Conservation (phyloP, 2,329 filamentous ascomycete species). For the Fusarium sp. region DNA sequence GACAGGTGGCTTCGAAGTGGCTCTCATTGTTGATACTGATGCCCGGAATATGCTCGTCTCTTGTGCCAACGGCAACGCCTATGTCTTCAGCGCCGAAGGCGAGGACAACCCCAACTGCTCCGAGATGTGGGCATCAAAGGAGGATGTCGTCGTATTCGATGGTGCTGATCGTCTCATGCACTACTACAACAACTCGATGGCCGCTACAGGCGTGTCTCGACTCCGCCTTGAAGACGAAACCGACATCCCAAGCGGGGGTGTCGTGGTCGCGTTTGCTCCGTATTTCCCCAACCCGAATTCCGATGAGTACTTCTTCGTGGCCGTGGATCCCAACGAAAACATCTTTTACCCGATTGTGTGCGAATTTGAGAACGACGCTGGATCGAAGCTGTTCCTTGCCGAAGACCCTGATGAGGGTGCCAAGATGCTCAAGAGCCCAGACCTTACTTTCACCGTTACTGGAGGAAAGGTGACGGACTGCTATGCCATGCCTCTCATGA, state of each 20-base stretch:
- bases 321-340: conserved; percentile 12
- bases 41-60: conserved; percentile 22
- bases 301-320: not conserved
- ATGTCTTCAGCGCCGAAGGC: conserved; percentile 38
- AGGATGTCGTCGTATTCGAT: conserved; percentile 37
- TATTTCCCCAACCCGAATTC: not conserved
- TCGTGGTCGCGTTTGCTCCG: conserved; percentile 34
- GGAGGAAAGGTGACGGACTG: not conserved
- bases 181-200: conserved; percentile 49
- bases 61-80: conserved; percentile 49
- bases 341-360: conserved; percentile 46
- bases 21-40: not conserved
- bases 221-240: conserved; percentile 38
- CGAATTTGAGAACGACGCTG: conserved; percentile 35
- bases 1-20: not conserved
- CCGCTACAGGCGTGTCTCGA: conserved; percentile 43
- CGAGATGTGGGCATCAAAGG: conserved; percentile 36
- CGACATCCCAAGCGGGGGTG: conserved; percentile 26
- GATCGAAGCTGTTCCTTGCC: conserved; percentile 44
- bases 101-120: conserved; percentile 33
- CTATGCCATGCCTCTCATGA: not conserved
- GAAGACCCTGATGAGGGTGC: conserved; percentile 39
- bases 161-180: conserved; percentile 43
- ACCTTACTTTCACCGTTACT: conserved; percentile 1
- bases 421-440: conserved; percentile 35